Percentiles rank a stretch among this genome's conserved stretches.
These are phyloP conservation scores for Monilinia aucupariae DNA, from an alignment of 2,329 filamentous ascomycete genomes.

Conservation along the genomic window DNA sequence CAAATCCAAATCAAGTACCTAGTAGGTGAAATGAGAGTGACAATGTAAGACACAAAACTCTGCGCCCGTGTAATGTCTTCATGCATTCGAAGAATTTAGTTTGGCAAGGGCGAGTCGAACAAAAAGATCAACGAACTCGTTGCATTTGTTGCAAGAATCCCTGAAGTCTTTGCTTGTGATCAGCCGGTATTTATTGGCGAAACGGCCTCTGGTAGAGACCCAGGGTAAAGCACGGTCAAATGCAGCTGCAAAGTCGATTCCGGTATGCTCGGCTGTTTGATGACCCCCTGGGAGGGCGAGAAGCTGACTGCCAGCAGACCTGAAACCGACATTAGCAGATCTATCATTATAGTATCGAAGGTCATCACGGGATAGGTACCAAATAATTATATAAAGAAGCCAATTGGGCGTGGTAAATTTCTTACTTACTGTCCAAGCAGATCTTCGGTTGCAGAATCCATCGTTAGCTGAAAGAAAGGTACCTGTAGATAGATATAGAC, in stretches of 20 bases:
- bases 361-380: neutral
- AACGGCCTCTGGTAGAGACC: neutral
- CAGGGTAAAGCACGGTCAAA: slow-evolving; percentile 3
- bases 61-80: no score
- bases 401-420: neutral
- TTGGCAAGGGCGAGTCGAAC: slow-evolving; percentile 24
- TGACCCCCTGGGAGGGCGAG: neutral
- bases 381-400: neutral
- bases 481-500: slow-evolving; percentile 58
- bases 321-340: neutral
- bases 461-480: slow-evolving; percentile 47
- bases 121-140: slow-evolving; percentile 44
- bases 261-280: no score
- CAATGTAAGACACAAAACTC: neutral
- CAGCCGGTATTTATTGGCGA: slow-evolving; percentile 23
- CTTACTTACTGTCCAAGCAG: slow-evolving; percentile 50
- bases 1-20: no score
- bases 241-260: neutral
- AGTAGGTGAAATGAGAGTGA: neutral
- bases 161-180: slow-evolving; percentile 33
- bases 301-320: neutral
- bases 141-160: slow-evolving; percentile 28
- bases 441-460: slow-evolving; percentile 38
- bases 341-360: neutral
- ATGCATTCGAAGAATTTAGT: neutral